phyloP scores from a whole-genome alignment of 2,329 filamentous ascomycete genomes.

The Ascochyta clinopodiicola region DNA sequence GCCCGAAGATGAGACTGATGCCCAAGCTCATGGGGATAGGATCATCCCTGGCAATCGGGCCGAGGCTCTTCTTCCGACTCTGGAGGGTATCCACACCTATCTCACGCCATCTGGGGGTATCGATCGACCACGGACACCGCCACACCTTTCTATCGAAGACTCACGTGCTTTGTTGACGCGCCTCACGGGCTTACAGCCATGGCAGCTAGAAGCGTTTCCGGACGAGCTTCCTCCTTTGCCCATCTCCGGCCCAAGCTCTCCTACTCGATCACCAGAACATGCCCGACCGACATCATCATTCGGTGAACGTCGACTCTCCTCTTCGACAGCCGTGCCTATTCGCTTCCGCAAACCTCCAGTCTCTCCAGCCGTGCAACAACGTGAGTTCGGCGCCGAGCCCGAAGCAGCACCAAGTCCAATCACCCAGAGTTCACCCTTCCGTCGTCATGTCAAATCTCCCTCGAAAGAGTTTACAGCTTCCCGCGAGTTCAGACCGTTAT shows the following conservation, averaged over 20 bases:
- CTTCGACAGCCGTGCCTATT: slow-evolving; percentile 62
- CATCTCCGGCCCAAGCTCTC: slow-evolving; percentile 39
- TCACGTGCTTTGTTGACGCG: slow-evolving; percentile 42
- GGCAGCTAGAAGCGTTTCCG: slow-evolving; percentile 44
- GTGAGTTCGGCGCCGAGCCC: slow-evolving; percentile 49
- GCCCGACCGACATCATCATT: slow-evolving; percentile 23
- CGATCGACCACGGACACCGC: slow-evolving; percentile 41
- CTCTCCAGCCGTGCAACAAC: slow-evolving; percentile 51
- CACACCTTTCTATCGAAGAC: slow-evolving; percentile 40
- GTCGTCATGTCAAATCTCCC: slow-evolving; percentile 54
- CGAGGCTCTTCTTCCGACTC: slow-evolving; percentile 37
- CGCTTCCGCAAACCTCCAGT: slow-evolving; percentile 59
- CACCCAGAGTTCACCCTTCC: slow-evolving; percentile 52
- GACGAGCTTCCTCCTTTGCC: slow-evolving; percentile 45
- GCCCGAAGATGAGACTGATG: slow-evolving; percentile 49
- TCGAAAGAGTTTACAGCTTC: slow-evolving; percentile 62
- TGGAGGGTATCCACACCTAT: slow-evolving; percentile 32
- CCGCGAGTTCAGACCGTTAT: slow-evolving; percentile 79
- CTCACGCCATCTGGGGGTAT: slow-evolving; percentile 26
- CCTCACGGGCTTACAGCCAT: slow-evolving; percentile 46
- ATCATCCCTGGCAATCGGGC: slow-evolving; percentile 43
- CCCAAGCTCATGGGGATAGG: slow-evolving; percentile 32
- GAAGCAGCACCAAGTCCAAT: slow-evolving; percentile 28
- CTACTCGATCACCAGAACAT: slow-evolving; percentile 35
- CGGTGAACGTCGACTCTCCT: slow-evolving; percentile 36